Evolutionary conservation across 371 early-diverging fungal genomes (phyloP), one percentile per base, ranked within the genome.

Genomic region (Mortierella sp.): DNA sequence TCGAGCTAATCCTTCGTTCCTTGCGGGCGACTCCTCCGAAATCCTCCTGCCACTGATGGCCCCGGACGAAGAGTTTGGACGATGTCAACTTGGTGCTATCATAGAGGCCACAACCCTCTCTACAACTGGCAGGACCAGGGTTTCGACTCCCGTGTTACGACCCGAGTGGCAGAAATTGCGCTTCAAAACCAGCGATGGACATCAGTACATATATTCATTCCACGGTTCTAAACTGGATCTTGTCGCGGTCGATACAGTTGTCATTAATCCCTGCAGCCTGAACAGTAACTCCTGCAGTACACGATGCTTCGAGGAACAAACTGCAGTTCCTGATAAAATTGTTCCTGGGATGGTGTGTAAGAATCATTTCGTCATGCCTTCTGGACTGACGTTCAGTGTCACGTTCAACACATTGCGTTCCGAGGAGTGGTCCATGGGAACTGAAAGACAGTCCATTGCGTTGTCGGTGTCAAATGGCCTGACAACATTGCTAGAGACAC

Each of bases 211-310:
- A 7, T 56, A 56, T 12, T n/a, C 47, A 0, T 7, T 19, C 1
- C 47, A 56, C 21, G 56, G 56, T 1, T 56, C 56, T 17, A 56
- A 56, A 23, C 21, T 56, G 21, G 32, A 46, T 32, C 30, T 44
- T 0, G 17, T 53, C 11, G 8, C 26, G 11, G 3, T 54, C 2
- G 2, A 19, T 2, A 28, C 15, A 2, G 17, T 6, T 17, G n/a
- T 27, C 6, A n/a, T 54, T 0, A 37, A 24, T 24, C 44, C 55
- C 0, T 43, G 42, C 43, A 1, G 7, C 1, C 34, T 11, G 11
- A 6, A 19, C 19, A 34, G 24, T 6, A 0, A 21, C 23, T 1
- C 1, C 1, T 52, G 52, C 39, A 12, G 37, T 14, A 11, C 32
- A 1, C 0, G 2, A 11, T 37, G 52, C 8, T 37, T 23, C 39